These are phyloP conservation scores for Fraxinus sp. DNA, from an alignment of 305 asterid species.

Conservation along the genomic window DNA sequence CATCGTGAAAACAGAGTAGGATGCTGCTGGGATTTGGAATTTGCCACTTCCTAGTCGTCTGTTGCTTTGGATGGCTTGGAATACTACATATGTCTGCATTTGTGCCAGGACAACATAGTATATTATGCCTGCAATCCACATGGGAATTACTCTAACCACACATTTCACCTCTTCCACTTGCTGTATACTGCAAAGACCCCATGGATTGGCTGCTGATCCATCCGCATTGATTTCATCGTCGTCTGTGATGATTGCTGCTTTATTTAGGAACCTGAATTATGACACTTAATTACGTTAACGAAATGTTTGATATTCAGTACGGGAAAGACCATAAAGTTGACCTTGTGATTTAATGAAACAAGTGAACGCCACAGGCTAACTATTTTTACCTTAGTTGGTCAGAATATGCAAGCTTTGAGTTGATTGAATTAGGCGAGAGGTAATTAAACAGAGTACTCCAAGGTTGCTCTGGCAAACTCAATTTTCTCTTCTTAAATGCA, in stretches of 20 bases:
- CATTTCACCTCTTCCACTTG: constrained; percentile 61
- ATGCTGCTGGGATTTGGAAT: constrained; percentile 55
- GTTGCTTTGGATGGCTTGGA: constrained; percentile 60
- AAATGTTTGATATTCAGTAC: neutral
- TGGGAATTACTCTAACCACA: constrained; percentile 45
- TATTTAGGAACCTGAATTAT: constrained; percentile 41
- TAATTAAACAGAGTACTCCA: constrained; percentile 42
- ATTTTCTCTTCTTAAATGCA: constrained; percentile 54
- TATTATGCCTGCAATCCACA: constrained; percentile 48
- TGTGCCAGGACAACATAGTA: constrained; percentile 42
- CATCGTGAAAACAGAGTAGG: too few species aligned
- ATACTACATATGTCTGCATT: constrained; percentile 53
- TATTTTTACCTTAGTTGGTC: constrained; percentile 56
- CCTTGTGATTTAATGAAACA: too few species aligned
- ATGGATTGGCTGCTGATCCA: constrained; percentile 43
- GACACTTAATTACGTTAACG: neutral
- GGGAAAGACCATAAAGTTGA: too few species aligned
- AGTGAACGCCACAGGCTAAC: neutral
- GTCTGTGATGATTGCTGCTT: constrained; percentile 42
- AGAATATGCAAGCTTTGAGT: constrained; percentile 58
- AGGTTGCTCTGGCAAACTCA: constrained; percentile 51
- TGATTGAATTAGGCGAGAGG: constrained; percentile 50
- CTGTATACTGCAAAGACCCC: constrained; percentile 56
- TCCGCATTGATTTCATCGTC: constrained; percentile 42
- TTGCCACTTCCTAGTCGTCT: constrained; percentile 33